phyloP scores from a whole-genome alignment of 192 early-diverging fungal genomes.

The Gamsiella multidivaricata region DNA sequence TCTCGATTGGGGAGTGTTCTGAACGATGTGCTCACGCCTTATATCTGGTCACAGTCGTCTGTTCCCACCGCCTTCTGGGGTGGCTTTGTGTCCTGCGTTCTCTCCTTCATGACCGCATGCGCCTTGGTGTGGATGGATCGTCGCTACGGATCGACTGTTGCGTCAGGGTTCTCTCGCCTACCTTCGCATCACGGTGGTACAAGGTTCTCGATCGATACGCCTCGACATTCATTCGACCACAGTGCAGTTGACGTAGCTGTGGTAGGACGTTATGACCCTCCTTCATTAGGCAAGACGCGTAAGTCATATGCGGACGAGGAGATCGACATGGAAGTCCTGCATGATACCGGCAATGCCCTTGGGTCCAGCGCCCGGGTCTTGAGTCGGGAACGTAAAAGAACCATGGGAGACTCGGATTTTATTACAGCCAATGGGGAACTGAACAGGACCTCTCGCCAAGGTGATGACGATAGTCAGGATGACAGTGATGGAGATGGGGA shows the following conservation, averaged over 20 bases:
- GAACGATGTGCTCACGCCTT: constrained; percentile 67
- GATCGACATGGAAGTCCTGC: constrained; percentile 21
- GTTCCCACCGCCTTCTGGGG: constrained; percentile 61
- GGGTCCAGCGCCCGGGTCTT: background rate
- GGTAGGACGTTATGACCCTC: constrained; percentile 11
- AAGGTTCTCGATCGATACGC: background rate
- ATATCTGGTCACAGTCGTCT: constrained; percentile 47
- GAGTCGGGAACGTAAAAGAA: background rate
- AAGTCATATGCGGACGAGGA: constrained; percentile 1
- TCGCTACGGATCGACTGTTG: constrained; percentile 39
- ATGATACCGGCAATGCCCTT: background rate
- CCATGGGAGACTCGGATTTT: background rate
- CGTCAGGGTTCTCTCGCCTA: constrained; percentile 24
- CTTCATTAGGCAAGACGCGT: background rate
- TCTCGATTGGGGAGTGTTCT: constrained; percentile 62
- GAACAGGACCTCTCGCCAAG: background rate
- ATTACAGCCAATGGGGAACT: background rate
- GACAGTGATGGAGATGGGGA: constrained; percentile 1
- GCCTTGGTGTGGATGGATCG: constrained; percentile 54
- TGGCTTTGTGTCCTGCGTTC: constrained; percentile 58
- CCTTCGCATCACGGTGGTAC: constrained; percentile 19
- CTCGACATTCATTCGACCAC: background rate
- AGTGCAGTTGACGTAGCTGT: background rate
- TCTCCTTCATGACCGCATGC: constrained; percentile 54
- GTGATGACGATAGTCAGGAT: constrained; percentile 4